Conservation (phyloP, 1,284 basidiomycete genomes). For the Pseudozyma sp. region DNA sequence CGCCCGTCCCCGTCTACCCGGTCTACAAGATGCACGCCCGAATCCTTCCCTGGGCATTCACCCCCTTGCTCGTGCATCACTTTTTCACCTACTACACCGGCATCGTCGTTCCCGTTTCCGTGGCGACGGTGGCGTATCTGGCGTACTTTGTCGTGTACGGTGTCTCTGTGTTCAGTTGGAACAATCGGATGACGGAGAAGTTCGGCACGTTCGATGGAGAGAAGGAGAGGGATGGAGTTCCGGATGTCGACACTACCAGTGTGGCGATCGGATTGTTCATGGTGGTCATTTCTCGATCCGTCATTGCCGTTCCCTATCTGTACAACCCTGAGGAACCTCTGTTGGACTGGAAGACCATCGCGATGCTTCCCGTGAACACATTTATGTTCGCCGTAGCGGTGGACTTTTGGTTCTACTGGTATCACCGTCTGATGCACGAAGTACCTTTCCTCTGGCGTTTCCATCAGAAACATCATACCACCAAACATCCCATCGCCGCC, state of each 20-base stretch:
- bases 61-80: conserved; percentile 39
- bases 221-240: conserved; percentile 51
- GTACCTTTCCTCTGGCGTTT: conserved; percentile 42
- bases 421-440: conserved; percentile 62
- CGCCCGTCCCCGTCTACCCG: conserved; percentile 44
- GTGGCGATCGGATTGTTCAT: conserved; percentile 36
- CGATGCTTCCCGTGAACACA: conserved; percentile 45
- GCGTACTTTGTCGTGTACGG: conserved; percentile 34
- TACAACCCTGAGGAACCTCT: conserved; percentile 28
- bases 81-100: conserved; percentile 31
- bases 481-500: conserved; percentile 60
- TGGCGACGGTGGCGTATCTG: conserved; percentile 24
- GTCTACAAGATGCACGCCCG: conserved; percentile 42
- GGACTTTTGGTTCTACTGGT: conserved; percentile 64
- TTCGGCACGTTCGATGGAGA: conserved; percentile 61
- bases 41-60: conserved; percentile 31
- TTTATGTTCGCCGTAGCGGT: conserved; percentile 38
- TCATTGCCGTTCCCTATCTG: conserved; percentile 33
- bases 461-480: conserved; percentile 57
- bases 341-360: conserved; percentile 16
- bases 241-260: conserved; percentile 35
- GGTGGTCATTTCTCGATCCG: conserved; percentile 26
- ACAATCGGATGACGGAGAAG: conserved; percentile 27
- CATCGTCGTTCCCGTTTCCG: conserved; percentile 17
- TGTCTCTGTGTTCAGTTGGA: conserved; percentile 13